Conservation (phyloP, 169 alveolate genomes). For the Plasmodium gonderi region DNA sequence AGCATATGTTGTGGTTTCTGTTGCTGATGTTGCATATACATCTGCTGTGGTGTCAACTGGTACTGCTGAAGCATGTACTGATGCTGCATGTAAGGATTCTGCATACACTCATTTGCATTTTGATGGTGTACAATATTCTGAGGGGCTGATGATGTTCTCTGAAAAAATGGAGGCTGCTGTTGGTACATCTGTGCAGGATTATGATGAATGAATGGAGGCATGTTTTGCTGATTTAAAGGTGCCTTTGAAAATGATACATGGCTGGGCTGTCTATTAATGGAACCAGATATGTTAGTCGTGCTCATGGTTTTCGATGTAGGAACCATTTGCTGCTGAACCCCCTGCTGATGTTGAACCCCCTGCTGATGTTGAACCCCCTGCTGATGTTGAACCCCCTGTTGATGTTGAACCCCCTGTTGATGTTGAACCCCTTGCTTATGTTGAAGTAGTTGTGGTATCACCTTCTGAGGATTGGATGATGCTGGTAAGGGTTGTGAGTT, state of each 20-base stretch:
- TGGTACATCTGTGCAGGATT: conserved; percentile 25
- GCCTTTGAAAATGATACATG: conserved; percentile 5
- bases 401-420: conserved; percentile 1
- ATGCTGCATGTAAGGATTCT: conserved; percentile 58
- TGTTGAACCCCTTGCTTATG: background rate
- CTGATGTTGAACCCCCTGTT: background rate
- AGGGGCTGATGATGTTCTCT: conserved; percentile 5
- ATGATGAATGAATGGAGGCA: conserved; percentile 8
- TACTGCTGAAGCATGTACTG: conserved; percentile 63
- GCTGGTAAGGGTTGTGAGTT: background rate
- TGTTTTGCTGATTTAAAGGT: conserved; percentile 34
- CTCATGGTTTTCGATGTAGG: conserved; percentile 9
- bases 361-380: conserved; percentile 15
- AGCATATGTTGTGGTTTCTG: background rate
- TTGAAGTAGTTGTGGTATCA: background rate
- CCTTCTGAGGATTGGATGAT: conserved; percentile 21
- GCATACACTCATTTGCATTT: conserved; percentile 37
- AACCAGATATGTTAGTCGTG: conserved; percentile 28
- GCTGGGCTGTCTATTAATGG: conserved; percentile 45
- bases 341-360: background rate
- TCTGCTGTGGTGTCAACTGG: conserved; percentile 62
- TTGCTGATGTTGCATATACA: conserved; percentile 26
- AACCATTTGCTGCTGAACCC: conserved; percentile 28
- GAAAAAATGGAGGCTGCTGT: conserved; percentile 34
- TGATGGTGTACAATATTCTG: conserved; percentile 37